These are phyloP conservation scores for Oidium heveae DNA, from an alignment of 2,329 filamentous ascomycete genomes.

Conservation along the genomic window DNA sequence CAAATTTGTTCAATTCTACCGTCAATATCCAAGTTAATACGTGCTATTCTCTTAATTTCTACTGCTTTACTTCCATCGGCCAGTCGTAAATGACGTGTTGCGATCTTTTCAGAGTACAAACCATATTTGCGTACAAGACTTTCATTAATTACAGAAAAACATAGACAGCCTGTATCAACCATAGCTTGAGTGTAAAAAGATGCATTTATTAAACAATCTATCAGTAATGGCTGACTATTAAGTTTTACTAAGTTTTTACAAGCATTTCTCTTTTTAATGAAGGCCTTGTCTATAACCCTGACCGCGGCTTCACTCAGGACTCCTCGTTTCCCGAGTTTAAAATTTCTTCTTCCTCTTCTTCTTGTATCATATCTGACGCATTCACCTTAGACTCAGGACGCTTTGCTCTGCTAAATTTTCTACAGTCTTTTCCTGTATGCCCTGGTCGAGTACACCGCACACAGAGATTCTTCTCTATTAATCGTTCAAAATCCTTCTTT, in stretches of 20 bases:
- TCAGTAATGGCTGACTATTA: neutral
- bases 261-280: neutral
- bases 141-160: neutral
- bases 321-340: neutral
- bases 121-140: neutral
- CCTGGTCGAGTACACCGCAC: neutral
- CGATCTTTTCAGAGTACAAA: neutral
- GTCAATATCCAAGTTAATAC: neutral
- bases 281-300: neutral
- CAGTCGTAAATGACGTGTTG: neutral
- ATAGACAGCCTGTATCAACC: neutral
- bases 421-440: neutral
- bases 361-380: neutral
- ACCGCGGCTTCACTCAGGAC: neutral
- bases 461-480: neutral
- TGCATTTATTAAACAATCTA: neutral
- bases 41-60: neutral
- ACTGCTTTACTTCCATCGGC: neutral
- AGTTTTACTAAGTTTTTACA: neutral
- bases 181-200: neutral
- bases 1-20: neutral
- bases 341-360: neutral
- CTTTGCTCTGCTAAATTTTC: neutral
- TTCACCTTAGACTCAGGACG: neutral
- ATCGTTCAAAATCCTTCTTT: neutral